A percentile compares a stretch with the other conserved stretches of the same genome.
phyloP scores from a whole-genome alignment of 805 yeast genomes.

The Ogataea naganishii region DNA sequence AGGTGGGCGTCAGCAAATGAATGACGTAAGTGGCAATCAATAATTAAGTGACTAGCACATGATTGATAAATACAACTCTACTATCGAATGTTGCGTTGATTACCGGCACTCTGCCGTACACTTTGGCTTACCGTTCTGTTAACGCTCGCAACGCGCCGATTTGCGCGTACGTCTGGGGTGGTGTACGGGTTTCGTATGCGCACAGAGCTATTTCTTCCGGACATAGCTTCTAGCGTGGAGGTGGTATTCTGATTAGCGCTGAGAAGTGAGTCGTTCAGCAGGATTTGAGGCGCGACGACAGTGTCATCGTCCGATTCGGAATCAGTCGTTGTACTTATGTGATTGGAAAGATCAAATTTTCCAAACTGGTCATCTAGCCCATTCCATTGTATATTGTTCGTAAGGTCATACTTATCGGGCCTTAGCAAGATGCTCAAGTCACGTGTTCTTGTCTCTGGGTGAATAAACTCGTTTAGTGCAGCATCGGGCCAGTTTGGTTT shows the following conservation, averaged over 20 bases:
- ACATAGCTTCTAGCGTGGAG: no score
- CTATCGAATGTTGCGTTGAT: no score
- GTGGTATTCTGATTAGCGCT: no score
- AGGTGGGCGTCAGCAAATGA: conserved; percentile 1
- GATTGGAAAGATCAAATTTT: conserved; percentile 7
- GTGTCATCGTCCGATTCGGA: conserved; percentile 3
- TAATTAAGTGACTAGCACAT: no score
- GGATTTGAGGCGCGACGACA: conserved; percentile 4
- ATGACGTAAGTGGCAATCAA: conserved; percentile 1
- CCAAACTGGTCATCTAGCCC: neutral
- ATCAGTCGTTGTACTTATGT: conserved; percentile 3
- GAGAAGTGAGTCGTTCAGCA: no score
- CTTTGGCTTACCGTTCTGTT: no score
- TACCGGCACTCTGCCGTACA: no score
- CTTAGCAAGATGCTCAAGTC: conserved; percentile 18
- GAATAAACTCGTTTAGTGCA: conserved; percentile 14
- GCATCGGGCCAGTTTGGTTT: conserved; percentile 24
- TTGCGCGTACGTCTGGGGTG: no score
- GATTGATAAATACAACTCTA: no score
- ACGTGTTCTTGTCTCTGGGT: conserved; percentile 8
- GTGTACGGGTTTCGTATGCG: no score
- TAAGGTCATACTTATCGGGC: conserved; percentile 9
- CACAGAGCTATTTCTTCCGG: no score
- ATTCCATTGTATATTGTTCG: neutral
- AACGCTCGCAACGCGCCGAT: no score